Evolutionary conservation across 768 basidiomycete genomes (phyloP).

Genomic region (Naematelia encephala): DNA sequence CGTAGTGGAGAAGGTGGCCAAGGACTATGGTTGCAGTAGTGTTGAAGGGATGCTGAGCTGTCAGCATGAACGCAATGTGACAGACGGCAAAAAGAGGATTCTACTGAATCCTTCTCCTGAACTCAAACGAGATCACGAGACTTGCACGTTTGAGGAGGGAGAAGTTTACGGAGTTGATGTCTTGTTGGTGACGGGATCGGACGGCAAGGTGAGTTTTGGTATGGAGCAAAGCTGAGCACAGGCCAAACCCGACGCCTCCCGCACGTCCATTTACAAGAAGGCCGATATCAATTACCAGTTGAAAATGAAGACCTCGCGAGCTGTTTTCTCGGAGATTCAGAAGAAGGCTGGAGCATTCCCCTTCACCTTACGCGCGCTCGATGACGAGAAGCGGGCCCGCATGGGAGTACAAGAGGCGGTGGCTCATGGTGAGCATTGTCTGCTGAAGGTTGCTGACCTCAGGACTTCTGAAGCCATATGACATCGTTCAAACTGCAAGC

Average conservation of each 20-base stretch:
- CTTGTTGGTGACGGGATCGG: constrained; percentile 69
- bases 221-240: constrained; percentile 47
- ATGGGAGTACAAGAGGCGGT: constrained; percentile 96
- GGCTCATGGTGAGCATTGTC: constrained; percentile 62
- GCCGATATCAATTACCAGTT: constrained; percentile 81
- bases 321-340: constrained; percentile 95
- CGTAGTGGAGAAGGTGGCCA: constrained; percentile 66
- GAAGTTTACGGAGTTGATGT: constrained; percentile 94
- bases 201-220: constrained; percentile 62
- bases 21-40: constrained; percentile 71
- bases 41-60: constrained; percentile 98
- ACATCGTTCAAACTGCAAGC: constrained; percentile 82
- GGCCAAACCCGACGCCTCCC: constrained; percentile 84
- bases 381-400: constrained; percentile 92
- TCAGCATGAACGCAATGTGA: constrained; percentile 88
- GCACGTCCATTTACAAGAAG: constrained; percentile 89
- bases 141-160: constrained; percentile 79
- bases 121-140: constrained; percentile 82
- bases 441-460: constrained; percentile 3
- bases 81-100: constrained; percentile 94
- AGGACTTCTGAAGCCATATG: constrained; percentile 82
- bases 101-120: constrained; percentile 82
- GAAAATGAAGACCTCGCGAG: constrained; percentile 95
- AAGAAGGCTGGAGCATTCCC: constrained; percentile 98
- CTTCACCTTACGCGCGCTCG: constrained; percentile 88